Evolutionary conservation across 1,139 yeast genomes (phyloP), one percentile per base, ranked within the genome.

Genomic region (Candida sojae): DNA sequence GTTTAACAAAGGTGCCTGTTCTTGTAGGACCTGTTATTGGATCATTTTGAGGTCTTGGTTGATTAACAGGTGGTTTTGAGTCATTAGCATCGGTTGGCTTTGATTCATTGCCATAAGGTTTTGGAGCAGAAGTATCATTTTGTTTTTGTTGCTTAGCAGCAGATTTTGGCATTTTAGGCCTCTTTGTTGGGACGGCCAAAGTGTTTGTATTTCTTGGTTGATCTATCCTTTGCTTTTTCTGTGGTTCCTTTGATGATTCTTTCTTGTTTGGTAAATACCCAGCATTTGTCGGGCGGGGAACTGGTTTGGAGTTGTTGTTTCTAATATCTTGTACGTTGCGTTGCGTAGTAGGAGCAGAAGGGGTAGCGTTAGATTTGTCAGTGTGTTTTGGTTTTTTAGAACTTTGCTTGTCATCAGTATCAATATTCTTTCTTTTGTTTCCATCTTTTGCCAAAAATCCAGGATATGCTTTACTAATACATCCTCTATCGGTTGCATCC

Each of bases 401-500:
- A n/a, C 25, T 38, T 42, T 34, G 12, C 3, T 17, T 17, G 5
- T 30, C 12, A 25, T 6, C 7, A 3, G n/a, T 28, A 13, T 26
- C 23, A 3, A 10, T 25, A n/a, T 5, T 31, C 35, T 34, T 48
- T 31, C 43, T 29, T 30, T 43, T 38, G 51, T 40, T 34, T 47
- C 44, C 13, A 11, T 9, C 4, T 9, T 35, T 6, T 36, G 39
- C 54, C 43, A 75, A 62, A 49, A 75, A 75, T 7, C 79, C 79
- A 1, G 77, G 73, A 29, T 54, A 58, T 0, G 78, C 80, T 32
- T 61, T 52, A 1, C 64, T 53, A 2, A 75, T 59, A 43, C 62
- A 58, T 7, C 63, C 56, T 56, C 96, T 71, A 0, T 65, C 59
- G 40, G 69, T 67, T 0, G 96, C 96, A 70, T 90, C 84, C 0